Percentiles rank a stretch among this genome's conserved stretches.
Conservation (phyloP, 2,329 filamentous ascomycete genomes). For the Arachnomyces sp. region DNA sequence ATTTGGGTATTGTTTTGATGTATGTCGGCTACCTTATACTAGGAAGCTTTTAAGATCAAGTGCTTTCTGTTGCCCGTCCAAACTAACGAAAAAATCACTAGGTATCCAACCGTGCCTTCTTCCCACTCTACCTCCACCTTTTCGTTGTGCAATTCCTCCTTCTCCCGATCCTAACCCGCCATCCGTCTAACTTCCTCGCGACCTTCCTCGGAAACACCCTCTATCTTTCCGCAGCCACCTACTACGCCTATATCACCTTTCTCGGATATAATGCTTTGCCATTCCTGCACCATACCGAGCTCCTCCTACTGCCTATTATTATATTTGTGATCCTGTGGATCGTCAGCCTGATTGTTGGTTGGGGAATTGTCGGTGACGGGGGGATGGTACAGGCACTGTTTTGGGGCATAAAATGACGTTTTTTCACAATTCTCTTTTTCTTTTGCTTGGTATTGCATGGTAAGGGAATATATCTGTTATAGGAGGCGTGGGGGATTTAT, state of each 20-base stretch:
- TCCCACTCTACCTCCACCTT: slow-evolving; percentile 59
- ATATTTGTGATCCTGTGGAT: slow-evolving; percentile 54
- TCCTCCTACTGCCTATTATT: slow-evolving; percentile 56
- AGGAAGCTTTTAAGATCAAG: background rate
- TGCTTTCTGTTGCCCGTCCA: background rate
- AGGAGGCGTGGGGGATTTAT: too few species aligned
- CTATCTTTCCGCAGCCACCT: slow-evolving; percentile 57
- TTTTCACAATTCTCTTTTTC: slow-evolving; percentile 6
- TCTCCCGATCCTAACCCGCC: slow-evolving; percentile 49
- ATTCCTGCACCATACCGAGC: slow-evolving; percentile 60
- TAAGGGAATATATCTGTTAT: too few species aligned
- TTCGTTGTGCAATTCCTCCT: slow-evolving; percentile 62
- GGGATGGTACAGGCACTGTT: slow-evolving; percentile 37
- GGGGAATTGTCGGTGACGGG: slow-evolving; percentile 39
- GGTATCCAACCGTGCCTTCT: slow-evolving; percentile 60
- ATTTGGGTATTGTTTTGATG: slow-evolving; percentile 66
- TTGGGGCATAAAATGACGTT: slow-evolving; percentile 30
- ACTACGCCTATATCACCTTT: slow-evolving; percentile 63
- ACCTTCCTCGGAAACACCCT: slow-evolving; percentile 58
- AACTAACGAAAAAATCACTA: slow-evolving; percentile 15
- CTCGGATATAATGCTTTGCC: slow-evolving; percentile 62
- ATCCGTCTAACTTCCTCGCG: slow-evolving; percentile 43
- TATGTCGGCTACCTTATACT: slow-evolving; percentile 24
- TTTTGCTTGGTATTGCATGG: background rate
- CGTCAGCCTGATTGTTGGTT: slow-evolving; percentile 41